Percentiles rank a stretch among this genome's conserved stretches.
These are phyloP conservation scores for Hippophae rhamnoides DNA, from an alignment of 306 rosid species.

Conservation along the genomic window DNA sequence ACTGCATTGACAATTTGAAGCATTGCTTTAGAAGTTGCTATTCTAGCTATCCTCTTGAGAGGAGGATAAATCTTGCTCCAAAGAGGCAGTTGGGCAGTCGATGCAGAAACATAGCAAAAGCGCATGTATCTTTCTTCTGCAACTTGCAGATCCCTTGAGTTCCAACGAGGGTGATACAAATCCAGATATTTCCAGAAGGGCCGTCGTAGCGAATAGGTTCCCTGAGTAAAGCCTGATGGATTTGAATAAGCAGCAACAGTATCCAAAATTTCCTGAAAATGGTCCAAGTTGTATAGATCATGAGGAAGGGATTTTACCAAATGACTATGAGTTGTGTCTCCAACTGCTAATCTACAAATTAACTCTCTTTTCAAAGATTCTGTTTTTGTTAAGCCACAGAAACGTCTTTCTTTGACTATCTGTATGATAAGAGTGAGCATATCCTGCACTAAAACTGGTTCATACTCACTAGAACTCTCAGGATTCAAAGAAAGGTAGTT, in stretches of 20 bases:
- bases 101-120: conserved; percentile 57
- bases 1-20: conserved; percentile 76
- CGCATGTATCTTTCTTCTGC: conserved; percentile 97
- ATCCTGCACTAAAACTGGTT: conserved; percentile 74
- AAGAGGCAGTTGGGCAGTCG: conserved; percentile 56
- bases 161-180: conserved; percentile 93
- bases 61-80: conserved; percentile 87
- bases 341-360: conserved; percentile 62
- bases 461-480: conserved; percentile 76
- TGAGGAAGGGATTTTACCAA: conserved; percentile 89
- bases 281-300: conserved; percentile 69
- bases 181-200: conserved; percentile 75
- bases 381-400: conserved; percentile 67
- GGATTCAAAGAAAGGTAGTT: conserved; percentile 55
- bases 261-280: conserved; percentile 67
- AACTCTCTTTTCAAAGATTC: conserved; percentile 88
- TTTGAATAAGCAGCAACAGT: conserved; percentile 59
- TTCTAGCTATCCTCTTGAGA: conserved; percentile 56
- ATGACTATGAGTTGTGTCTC: conserved; percentile 88
- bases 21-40: conserved; percentile 76
- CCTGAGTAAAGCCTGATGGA: conserved; percentile 96
- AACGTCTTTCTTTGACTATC: conserved; percentile 83
- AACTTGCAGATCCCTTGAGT: conserved; percentile 76
- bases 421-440: conserved; percentile 92
- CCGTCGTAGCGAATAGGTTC: conserved; percentile 85